Base-by-base conservation (phyloP, 1,284 basidiomycete genomes). In the Marasmius tenuissimus region DNA sequence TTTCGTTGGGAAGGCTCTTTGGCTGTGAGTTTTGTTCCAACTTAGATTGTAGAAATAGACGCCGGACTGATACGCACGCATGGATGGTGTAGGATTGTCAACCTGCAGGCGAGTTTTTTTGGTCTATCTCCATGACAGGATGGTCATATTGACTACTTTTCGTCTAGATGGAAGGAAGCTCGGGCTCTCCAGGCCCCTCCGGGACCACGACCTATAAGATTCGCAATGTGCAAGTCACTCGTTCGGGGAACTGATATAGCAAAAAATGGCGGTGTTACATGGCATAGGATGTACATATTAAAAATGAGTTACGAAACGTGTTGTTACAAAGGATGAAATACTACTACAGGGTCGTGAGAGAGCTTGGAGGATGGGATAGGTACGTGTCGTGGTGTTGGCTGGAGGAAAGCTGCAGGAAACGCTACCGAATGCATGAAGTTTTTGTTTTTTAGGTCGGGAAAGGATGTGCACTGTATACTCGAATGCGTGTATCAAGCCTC, bases 131-230 rank as follows among this genome's bases (percentile, higher is more conserved):
- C 27, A 33, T 50, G 34, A 34, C 20, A 34, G 33, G 40, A n/a
- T 14, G 1, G 12, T 18, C 18, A 57, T 45, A 33, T 42, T 50
- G 40, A 27, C 37, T 22, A 58, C 11, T 50, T 20, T 45, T 47
- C n/a, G 18, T 38, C 59, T 59, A 79, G 77, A 80, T 81, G 78
- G 79, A 81, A 66, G 78, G 78, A 5, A 79, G 77, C 60, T 75
- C 78, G 6, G 79, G 79, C 11, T 71, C 75, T 55, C 79, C 78
- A 38, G 79, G 79, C 16, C 78, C 77, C 1, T 70, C 68, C 10
- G 74, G 72, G 10, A 74, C 72, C 9, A 76, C 77, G 8, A 76
- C 72, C 2, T 78, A 76, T 63, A 73, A 75, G 61, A 67, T 70
- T 57, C 71, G 76, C n/a, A 77, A 78, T 57, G 68, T 78, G 6